Evolutionary conservation across 1,139 yeast genomes (phyloP), one percentile per base, ranked within the genome.

Genomic region (Pneumocystis murina): DNA sequence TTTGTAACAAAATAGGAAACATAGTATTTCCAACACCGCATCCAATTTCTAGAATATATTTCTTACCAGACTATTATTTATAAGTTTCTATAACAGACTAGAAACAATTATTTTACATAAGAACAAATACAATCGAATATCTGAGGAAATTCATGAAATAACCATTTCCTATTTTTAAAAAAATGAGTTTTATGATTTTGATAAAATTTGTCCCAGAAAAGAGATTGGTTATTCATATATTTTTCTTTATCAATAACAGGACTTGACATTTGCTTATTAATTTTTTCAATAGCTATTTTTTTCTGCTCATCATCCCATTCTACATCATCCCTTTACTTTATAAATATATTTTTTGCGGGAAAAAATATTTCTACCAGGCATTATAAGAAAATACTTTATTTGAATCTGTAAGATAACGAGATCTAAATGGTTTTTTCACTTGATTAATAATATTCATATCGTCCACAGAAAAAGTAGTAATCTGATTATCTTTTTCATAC

Each of bases 1-100:
- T 92, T 70, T 86, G 90, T 64, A 80, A 80, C 66, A 92, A 77
- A 38, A 92, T 85, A 0, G 98, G 98, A 74, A 86, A 92, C 75
- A 92, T 81, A 0, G 98, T 92, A 73, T 94, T 94, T 16, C 99
- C 99, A 2, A 97, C 98, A 64, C 98, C 99, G 76, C 98, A 92
- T 2, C 99, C 99, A 64, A 94, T 86, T 73, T 92, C 99, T 64
- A 92, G 79, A 43, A 92, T 86, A 1, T 85, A 84, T 38, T 80
- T 80, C 4, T 85, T 82, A n/a, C 89, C 86, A 16, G 85, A 80
- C 59, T 83, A 87, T n/a, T 33, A 36, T 12, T 38, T 2, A 12
- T 58, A 58, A 58, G 30, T 24, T 17, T 17, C 10, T 8, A 60
- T 38, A 54, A 40, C 14, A 54, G 12, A 7, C 8, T n/a, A 59